These are phyloP conservation scores for Talaromyces proteolyticus DNA, from an alignment of 495 filamentous ascomycete species.

Conservation along the genomic window DNA sequence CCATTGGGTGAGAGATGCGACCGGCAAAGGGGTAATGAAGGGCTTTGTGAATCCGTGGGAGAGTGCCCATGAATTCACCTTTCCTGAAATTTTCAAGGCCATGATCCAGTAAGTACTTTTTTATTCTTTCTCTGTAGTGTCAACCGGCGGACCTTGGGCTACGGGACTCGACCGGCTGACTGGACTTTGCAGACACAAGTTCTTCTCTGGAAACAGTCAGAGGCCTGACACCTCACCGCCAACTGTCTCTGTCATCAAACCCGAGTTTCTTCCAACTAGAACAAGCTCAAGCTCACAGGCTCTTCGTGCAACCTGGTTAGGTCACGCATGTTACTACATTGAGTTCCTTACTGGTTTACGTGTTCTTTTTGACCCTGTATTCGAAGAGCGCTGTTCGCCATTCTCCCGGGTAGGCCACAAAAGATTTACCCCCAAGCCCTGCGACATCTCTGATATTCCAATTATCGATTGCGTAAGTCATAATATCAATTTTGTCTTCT, in stretches of 20 bases:
- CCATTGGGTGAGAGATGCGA: slow-evolving; percentile 6
- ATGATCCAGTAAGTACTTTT: slow-evolving; percentile 4
- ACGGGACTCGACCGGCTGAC: not conserved
- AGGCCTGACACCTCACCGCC: slow-evolving; percentile 48
- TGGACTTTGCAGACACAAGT: slow-evolving; percentile 5
- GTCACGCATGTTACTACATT: slow-evolving; percentile 77
- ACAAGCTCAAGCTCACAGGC: slow-evolving; percentile 28
- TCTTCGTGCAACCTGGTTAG: slow-evolving; percentile 79
- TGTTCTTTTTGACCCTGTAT: slow-evolving; percentile 83
- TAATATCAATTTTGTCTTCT: not conserved
- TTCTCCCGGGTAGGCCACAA: slow-evolving; percentile 58
- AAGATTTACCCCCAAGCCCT: slow-evolving; percentile 64
- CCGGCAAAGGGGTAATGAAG: not conserved
- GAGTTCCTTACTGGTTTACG: slow-evolving; percentile 74
- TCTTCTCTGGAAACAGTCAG: slow-evolving; percentile 41
- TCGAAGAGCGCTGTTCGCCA: slow-evolving; percentile 69
- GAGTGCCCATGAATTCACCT: slow-evolving; percentile 4
- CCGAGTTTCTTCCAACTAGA: slow-evolving; percentile 51
- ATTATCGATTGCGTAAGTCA: slow-evolving; percentile 45
- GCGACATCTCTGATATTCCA: slow-evolving; percentile 66
- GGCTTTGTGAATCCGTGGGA: slow-evolving; percentile 9
- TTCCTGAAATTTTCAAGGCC: slow-evolving; percentile 8
- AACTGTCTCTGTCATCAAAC: slow-evolving; percentile 53
- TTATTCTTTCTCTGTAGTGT: not conserved
- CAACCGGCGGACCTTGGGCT: not conserved